phyloP scores from a whole-genome alignment of 306 rosid genomes.

The Spatholobus suberectus region DNA sequence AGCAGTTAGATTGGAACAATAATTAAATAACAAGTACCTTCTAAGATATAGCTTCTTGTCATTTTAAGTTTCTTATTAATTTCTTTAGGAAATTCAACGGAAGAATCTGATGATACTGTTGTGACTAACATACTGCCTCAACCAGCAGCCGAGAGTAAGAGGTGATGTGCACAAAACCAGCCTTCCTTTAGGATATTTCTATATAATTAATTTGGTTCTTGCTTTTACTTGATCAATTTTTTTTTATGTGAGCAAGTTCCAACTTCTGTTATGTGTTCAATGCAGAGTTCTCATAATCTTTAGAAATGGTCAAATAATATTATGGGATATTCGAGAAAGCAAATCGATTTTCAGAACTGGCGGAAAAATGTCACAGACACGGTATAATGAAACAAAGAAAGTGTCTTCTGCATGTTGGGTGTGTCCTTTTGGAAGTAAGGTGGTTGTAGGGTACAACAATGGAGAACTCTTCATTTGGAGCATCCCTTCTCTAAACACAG shows the following conservation, averaged over 20 bases:
- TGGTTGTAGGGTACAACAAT: slow-evolving; percentile 82
- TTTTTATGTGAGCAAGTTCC: background rate
- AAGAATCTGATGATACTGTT: slow-evolving; percentile 51
- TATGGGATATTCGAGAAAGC: slow-evolving; percentile 84
- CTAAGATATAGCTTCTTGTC: background rate
- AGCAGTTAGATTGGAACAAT: background rate
- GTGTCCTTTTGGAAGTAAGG: slow-evolving; percentile 84
- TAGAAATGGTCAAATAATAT: slow-evolving; percentile 63
- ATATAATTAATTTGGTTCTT: background rate
- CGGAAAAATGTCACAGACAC: slow-evolving; percentile 55
- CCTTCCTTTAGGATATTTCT: slow-evolving; percentile 1
- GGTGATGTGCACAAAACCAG: slow-evolving; percentile 54
- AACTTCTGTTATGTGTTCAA: slow-evolving; percentile 26
- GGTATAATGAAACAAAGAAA: slow-evolving; percentile 67
- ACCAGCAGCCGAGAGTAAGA: slow-evolving; percentile 78
- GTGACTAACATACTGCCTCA: slow-evolving; percentile 76
- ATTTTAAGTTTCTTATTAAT: slow-evolving; percentile 32
- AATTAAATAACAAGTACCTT: background rate
- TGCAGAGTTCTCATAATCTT: slow-evolving; percentile 77
- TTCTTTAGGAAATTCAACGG: slow-evolving; percentile 62
- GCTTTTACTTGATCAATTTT: slow-evolving; percentile 7
- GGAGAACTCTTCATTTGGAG: slow-evolving; percentile 90
- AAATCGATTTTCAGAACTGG: slow-evolving; percentile 66
- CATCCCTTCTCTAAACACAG: slow-evolving; percentile 56
- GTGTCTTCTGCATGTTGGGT: slow-evolving; percentile 93